Percentiles rank a stretch among this genome's conserved stretches.
Conservation (phyloP, 2,329 filamentous ascomycete species). For the Bipolaris victoriae region DNA sequence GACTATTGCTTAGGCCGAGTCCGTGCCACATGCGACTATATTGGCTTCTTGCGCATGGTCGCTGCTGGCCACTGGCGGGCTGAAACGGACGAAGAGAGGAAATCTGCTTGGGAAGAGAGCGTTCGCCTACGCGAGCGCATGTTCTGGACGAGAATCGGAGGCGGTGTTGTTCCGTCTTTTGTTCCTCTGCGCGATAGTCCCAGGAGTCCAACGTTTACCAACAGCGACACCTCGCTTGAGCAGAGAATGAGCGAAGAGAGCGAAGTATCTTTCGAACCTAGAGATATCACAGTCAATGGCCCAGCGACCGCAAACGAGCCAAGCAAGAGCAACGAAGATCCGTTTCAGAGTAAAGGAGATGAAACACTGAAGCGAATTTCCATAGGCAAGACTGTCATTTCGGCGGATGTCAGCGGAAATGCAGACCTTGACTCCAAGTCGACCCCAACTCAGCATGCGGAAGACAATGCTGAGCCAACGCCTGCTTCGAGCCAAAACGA, state of each 20-base stretch:
- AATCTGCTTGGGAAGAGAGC: slow-evolving; percentile 92
- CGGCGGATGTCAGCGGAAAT: slow-evolving; percentile 2
- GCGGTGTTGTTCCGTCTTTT: slow-evolving; percentile 79
- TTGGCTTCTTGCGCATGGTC: slow-evolving; percentile 88
- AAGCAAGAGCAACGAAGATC: slow-evolving; percentile 42
- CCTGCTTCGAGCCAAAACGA: slow-evolving; percentile 22
- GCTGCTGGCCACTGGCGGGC: slow-evolving; percentile 91
- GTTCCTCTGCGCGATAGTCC: slow-evolving; percentile 43
- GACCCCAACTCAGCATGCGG: slow-evolving; percentile 7
- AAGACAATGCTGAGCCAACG: slow-evolving; percentile 18
- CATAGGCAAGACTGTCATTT: slow-evolving; percentile 48
- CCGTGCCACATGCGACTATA: slow-evolving; percentile 87
- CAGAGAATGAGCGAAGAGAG: slow-evolving; percentile 41
- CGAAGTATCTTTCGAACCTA: slow-evolving; percentile 30
- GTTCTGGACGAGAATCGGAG: slow-evolving; percentile 95
- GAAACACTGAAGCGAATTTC: slow-evolving; percentile 44
- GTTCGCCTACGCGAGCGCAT: slow-evolving; percentile 88
- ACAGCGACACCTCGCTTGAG: slow-evolving; percentile 23
- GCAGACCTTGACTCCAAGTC: not conserved
- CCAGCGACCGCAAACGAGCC: slow-evolving; percentile 10
- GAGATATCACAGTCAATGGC: slow-evolving; percentile 23
- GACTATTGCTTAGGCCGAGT: slow-evolving; percentile 84
- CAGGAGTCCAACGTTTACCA: slow-evolving; percentile 41
- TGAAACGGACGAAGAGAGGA: slow-evolving; percentile 82
- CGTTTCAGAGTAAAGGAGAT: slow-evolving; percentile 36